phyloP scores from a whole-genome alignment of 208 protist genomes.

The Leishmania turanica region DNA sequence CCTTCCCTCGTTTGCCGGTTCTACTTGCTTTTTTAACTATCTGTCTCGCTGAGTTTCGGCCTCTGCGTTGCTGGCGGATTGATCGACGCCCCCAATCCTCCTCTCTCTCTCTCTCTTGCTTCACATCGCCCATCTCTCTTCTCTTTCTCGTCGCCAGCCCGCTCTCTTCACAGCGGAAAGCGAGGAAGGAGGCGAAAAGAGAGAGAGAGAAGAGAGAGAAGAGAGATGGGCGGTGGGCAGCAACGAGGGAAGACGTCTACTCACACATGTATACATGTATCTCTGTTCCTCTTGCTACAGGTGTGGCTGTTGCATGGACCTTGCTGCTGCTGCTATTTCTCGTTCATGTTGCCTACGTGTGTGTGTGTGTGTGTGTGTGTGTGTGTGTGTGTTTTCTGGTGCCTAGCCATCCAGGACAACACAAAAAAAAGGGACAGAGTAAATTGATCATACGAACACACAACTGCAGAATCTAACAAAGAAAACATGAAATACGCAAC shows the following conservation, averaged over 20 bases:
- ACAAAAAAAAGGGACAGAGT: background rate
- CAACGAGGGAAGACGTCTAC: background rate
- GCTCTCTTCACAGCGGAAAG: background rate
- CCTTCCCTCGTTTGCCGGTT: background rate
- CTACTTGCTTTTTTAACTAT: background rate
- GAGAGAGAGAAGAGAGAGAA: background rate
- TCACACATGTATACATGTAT: background rate
- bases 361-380: background rate
- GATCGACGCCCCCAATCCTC: background rate
- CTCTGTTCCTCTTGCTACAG: background rate
- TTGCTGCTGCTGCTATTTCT: background rate
- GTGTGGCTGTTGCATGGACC: background rate
- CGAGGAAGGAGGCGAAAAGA: background rate
- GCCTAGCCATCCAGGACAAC: background rate
- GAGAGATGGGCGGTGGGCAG: background rate
- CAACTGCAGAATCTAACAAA: background rate
- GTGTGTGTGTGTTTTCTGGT: background rate
- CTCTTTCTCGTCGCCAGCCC: background rate
- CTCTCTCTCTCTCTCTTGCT: background rate
- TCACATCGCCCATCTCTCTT: background rate
- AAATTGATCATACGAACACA: background rate
- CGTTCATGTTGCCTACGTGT: background rate
- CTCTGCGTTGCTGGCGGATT: background rate
- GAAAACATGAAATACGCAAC: background rate
- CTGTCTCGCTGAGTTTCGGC: background rate